These are phyloP conservation scores for Penicillium canariense DNA, from an alignment of 495 filamentous ascomycete genomes.

Conservation along the genomic window DNA sequence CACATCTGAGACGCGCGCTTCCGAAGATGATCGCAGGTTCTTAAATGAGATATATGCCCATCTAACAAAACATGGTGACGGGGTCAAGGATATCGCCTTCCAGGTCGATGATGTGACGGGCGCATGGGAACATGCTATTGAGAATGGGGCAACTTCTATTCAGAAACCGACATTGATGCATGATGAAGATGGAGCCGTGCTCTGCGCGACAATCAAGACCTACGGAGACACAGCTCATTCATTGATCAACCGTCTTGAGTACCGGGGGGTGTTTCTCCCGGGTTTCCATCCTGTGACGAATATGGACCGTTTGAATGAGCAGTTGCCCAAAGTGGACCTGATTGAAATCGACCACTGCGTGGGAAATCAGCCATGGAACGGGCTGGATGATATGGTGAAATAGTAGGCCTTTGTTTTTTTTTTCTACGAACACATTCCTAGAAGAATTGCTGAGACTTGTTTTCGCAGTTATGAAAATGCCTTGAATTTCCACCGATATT, in stretches of 20 bases:
- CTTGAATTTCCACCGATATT: neutral
- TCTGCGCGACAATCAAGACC: neutral
- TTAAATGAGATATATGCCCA: neutral
- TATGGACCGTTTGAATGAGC: neutral
- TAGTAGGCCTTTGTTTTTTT: no score
- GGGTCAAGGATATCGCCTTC: constrained; percentile 64
- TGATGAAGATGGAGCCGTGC: neutral
- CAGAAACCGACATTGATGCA: neutral
- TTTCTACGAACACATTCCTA: no score
- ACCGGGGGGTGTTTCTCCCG: neutral
- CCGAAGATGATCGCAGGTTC: neutral
- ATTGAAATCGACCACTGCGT: neutral
- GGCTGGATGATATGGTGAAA: neutral
- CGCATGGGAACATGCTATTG: neutral
- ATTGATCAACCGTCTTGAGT: neutral
- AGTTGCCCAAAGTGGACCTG: neutral
- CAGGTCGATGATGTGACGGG: constrained; percentile 70
- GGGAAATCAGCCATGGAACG: neutral
- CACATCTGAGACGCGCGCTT: neutral
- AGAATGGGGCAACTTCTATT: neutral
- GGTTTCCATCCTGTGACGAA: neutral
- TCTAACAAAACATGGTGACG: neutral
- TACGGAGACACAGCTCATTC: neutral
- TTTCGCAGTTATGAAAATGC: neutral
- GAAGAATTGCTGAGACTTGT: no score